Percentiles rank a stretch among this genome's conserved stretches.
Conservation (phyloP, 2,329 filamentous ascomycete species). For the Ciborinia camelliae region DNA sequence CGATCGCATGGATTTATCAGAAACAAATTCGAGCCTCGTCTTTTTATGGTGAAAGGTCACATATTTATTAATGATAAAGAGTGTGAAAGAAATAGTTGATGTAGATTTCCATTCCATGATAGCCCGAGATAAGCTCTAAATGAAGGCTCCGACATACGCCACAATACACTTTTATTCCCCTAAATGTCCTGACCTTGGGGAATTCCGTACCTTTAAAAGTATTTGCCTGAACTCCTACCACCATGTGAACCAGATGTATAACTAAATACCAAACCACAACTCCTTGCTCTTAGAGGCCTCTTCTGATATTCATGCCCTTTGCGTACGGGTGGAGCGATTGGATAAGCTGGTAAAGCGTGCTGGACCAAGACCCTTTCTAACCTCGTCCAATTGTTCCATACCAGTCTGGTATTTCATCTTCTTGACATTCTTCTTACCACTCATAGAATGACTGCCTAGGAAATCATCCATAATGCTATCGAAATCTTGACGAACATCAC, state of each 20-base stretch:
- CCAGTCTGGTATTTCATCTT: slow-evolving; percentile 79
- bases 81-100: background rate
- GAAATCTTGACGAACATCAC: slow-evolving; percentile 73
- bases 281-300: background rate
- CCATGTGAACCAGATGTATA: slow-evolving; percentile 5
- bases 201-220: slow-evolving; percentile 1
- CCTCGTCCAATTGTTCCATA: slow-evolving; percentile 85
- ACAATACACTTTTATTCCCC: slow-evolving; percentile 2
- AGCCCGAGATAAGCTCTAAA: background rate
- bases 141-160: background rate
- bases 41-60: too few relatives aligned
- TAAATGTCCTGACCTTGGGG: background rate
- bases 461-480: slow-evolving; percentile 93
- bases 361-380: slow-evolving; percentile 74
- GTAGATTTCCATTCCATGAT: slow-evolving; percentile 5
- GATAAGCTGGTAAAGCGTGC: slow-evolving; percentile 52
- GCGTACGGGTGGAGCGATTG: slow-evolving; percentile 21
- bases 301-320: slow-evolving; percentile 25
- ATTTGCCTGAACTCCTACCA: slow-evolving; percentile 14
- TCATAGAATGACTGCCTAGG: slow-evolving; percentile 67
- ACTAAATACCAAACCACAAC: background rate
- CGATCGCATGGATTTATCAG: too few relatives aligned
- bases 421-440: slow-evolving; percentile 71
- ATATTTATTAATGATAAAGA: background rate
- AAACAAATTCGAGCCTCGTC: background rate